These are phyloP conservation scores for Rubia yunnanensis DNA, from an alignment of 257 asterid genomes.

Conservation along the genomic window DNA sequence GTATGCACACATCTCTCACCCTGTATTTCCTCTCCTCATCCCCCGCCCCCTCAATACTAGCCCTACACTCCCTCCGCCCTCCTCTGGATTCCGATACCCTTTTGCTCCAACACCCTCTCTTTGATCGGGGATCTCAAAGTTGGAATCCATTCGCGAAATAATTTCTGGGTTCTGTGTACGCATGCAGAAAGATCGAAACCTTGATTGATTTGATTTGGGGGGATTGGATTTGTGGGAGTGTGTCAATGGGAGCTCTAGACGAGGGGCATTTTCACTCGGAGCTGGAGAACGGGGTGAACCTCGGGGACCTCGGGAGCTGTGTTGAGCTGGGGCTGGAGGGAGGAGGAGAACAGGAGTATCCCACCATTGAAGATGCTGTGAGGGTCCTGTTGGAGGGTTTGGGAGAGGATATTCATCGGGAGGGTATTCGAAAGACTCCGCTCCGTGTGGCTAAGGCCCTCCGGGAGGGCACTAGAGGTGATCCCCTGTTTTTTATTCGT, in stretches of 20 bases:
- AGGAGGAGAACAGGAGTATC: slow-evolving; percentile 37
- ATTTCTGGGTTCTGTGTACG: neutral
- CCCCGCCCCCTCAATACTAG: slow-evolving; percentile 18
- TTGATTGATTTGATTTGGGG: slow-evolving; percentile 9
- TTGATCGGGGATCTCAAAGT: slow-evolving; percentile 17
- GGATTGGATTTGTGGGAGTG: slow-evolving; percentile 15
- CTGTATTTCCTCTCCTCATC: slow-evolving; percentile 13
- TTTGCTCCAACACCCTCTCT: slow-evolving; percentile 2
- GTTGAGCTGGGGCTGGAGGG: slow-evolving; percentile 44
- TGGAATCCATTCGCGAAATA: neutral
- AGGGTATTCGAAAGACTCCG: slow-evolving; percentile 78
- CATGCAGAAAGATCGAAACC: neutral
- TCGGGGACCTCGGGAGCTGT: slow-evolving; percentile 37
- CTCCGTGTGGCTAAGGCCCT: slow-evolving; percentile 91
- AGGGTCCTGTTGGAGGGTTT: slow-evolving; percentile 74
- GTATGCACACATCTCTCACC: slow-evolving; percentile 31
- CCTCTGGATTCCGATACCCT: neutral
- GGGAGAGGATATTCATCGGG: slow-evolving; percentile 90
- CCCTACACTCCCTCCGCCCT: slow-evolving; percentile 11
- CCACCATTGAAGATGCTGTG: slow-evolving; percentile 73
- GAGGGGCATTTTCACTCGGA: slow-evolving; percentile 53
- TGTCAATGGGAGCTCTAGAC: slow-evolving; percentile 84
- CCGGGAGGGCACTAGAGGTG: slow-evolving; percentile 81
- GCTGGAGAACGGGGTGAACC: slow-evolving; percentile 50
- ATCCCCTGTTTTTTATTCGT: neutral